phyloP scores from a whole-genome alignment of 495 filamentous ascomycete genomes.

The Massariosphaeria phaeospora region DNA sequence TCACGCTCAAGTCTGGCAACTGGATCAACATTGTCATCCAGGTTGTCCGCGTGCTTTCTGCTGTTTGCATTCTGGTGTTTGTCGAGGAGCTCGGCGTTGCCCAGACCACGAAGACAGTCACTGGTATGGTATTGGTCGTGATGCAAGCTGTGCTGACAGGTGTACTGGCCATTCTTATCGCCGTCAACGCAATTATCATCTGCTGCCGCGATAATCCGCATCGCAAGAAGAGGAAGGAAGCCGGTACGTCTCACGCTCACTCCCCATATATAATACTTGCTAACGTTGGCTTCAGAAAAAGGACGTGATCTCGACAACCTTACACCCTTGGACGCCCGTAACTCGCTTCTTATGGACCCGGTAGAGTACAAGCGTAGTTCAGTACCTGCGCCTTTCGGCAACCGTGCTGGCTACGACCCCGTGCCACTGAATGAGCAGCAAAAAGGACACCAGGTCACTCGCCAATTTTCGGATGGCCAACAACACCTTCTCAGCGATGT shows the following conservation, averaged over 20 bases:
- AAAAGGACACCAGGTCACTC: slow-evolving; percentile 3
- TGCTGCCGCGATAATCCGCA: slow-evolving; percentile 88
- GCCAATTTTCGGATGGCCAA: slow-evolving; percentile 12
- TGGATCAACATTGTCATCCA: slow-evolving; percentile 93
- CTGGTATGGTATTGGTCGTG: slow-evolving; percentile 82
- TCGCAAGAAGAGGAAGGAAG: slow-evolving; percentile 74
- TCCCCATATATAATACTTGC: neutral
- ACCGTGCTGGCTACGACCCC: slow-evolving; percentile 35
- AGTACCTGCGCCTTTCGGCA: slow-evolving; percentile 22
- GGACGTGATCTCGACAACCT: slow-evolving; percentile 76
- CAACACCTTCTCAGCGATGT: slow-evolving; percentile 28
- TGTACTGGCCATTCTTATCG: slow-evolving; percentile 81
- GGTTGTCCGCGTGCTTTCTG: slow-evolving; percentile 86
- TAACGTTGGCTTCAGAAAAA: slow-evolving; percentile 57
- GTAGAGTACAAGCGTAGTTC: slow-evolving; percentile 36
- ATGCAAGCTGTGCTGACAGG: slow-evolving; percentile 82
- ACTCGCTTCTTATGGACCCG: slow-evolving; percentile 70
- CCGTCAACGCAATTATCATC: slow-evolving; percentile 77
- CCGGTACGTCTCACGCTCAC: slow-evolving; percentile 54
- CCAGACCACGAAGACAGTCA: slow-evolving; percentile 92
- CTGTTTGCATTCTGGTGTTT: slow-evolving; percentile 85
- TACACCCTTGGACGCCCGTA: slow-evolving; percentile 83
- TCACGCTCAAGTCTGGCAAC: slow-evolving; percentile 75
- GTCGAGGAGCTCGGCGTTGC: slow-evolving; percentile 87
- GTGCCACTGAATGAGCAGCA: slow-evolving; percentile 33